Evolutionary conservation across 768 basidiomycete species (phyloP).

Genomic region (Termitomyces sp.): DNA sequence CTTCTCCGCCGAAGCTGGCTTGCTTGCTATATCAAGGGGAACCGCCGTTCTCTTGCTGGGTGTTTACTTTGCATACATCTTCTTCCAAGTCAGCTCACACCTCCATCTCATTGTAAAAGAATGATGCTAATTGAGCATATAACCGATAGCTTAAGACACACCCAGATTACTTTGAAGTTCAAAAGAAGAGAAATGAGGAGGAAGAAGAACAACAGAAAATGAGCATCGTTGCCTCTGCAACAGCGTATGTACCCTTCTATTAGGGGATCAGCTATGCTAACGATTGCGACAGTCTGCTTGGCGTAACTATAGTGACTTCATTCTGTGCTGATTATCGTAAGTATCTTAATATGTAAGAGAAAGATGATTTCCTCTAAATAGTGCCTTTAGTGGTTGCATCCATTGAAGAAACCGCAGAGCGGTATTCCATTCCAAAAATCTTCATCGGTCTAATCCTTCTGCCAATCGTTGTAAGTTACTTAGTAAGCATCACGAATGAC

Average conservation of each 20-base stretch:
- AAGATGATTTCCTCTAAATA: slow-evolving; percentile 17
- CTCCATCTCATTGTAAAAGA: neutral
- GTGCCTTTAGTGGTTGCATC: slow-evolving; percentile 67
- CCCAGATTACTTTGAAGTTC: slow-evolving; percentile 47
- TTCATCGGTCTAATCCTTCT: slow-evolving; percentile 87
- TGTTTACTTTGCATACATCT: slow-evolving; percentile 70
- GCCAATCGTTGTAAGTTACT: slow-evolving; percentile 68
- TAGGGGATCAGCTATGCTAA: neutral
- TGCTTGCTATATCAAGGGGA: slow-evolving; percentile 73
- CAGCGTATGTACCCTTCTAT: slow-evolving; percentile 31
- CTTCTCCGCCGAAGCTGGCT: slow-evolving; percentile 33
- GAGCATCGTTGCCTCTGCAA: slow-evolving; percentile 62
- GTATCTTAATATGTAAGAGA: slow-evolving; percentile 23
- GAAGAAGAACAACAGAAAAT: slow-evolving; percentile 42
- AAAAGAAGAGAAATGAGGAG: neutral
- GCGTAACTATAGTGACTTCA: slow-evolving; percentile 73
- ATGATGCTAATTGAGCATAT: neutral
- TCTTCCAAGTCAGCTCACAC: slow-evolving; percentile 57
- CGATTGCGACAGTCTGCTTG: slow-evolving; percentile 43
- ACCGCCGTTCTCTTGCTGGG: slow-evolving; percentile 70
- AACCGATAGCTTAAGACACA: slow-evolving; percentile 63
- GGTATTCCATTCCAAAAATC: slow-evolving; percentile 74
- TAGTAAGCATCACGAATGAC: neutral
- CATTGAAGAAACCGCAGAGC: slow-evolving; percentile 84
- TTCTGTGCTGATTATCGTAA: slow-evolving; percentile 86